These are phyloP conservation scores for Vigna hirtella DNA, from an alignment of 306 rosid genomes.

Conservation along the genomic window DNA sequence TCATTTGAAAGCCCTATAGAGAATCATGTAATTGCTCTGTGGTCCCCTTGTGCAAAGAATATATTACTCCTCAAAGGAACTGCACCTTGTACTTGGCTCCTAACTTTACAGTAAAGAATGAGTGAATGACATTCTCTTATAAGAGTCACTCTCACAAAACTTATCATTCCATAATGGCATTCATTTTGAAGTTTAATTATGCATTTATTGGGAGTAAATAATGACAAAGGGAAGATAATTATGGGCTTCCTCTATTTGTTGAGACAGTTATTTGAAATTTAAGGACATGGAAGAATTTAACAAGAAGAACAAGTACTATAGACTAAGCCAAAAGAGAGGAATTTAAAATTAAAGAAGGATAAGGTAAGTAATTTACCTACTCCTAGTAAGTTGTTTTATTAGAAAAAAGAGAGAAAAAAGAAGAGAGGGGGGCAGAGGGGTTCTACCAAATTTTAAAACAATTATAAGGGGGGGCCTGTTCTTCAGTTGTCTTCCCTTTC, in stretches of 20 bases:
- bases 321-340: slow-evolving; percentile 12
- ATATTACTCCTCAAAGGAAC: slow-evolving; percentile 49
- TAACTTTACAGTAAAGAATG: slow-evolving; percentile 44
- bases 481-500: slow-evolving; percentile 30
- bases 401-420: neutral
- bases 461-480: slow-evolving; percentile 38
- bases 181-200: slow-evolving; percentile 1
- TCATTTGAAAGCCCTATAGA: slow-evolving; percentile 53
- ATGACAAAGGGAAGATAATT: neutral
- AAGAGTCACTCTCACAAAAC: slow-evolving; percentile 15
- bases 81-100: slow-evolving; percentile 46
- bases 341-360: slow-evolving; percentile 18
- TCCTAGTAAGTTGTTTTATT: slow-evolving; percentile 3
- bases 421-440: neutral
- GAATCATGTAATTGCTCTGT: slow-evolving; percentile 54
- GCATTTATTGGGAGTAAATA: neutral
- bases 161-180: slow-evolving; percentile 24
- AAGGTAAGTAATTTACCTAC: slow-evolving; percentile 25
- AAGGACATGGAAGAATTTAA: slow-evolving; percentile 26
- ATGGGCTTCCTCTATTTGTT: slow-evolving; percentile 38
- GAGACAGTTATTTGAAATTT: slow-evolving; percentile 39
- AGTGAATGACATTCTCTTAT: slow-evolving; percentile 47
- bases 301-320: slow-evolving; percentile 32
- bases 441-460: slow-evolving; percentile 31
- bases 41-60: slow-evolving; percentile 65